Percentiles rank a stretch among this genome's conserved stretches.
Conservation (phyloP, 164 flowering plant species). For the Dillenia turbinata region DNA sequence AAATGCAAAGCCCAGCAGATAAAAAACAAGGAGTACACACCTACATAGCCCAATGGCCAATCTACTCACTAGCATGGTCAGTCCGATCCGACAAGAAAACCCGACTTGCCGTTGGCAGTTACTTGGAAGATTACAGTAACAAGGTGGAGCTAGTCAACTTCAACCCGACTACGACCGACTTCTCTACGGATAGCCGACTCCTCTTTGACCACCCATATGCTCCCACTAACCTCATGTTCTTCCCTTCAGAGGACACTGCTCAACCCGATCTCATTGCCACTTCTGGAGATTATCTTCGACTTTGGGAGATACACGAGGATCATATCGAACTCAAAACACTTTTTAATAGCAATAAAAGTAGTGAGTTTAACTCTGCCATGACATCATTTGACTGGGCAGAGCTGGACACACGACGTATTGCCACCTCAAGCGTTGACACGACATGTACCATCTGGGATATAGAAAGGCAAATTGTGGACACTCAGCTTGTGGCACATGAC, state of each 20-base stretch:
- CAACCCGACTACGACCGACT: constrained; percentile 20
- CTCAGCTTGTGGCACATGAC: constrained; percentile 39
- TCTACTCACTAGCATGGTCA: constrained; percentile 22
- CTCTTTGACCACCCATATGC: constrained; percentile 40
- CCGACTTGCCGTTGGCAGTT: constrained; percentile 39
- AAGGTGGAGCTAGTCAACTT: constrained; percentile 31
- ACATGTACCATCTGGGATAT: constrained; percentile 41
- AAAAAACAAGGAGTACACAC: constrained; percentile 20
- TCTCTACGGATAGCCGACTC: constrained; percentile 24
- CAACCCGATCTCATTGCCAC: constrained; percentile 38
- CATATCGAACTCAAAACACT: constrained; percentile 27
- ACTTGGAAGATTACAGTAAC: constrained; percentile 35
- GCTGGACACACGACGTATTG: constrained; percentile 20
- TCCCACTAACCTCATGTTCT: constrained; percentile 36
- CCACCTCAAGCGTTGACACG: constrained; percentile 34
- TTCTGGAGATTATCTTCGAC: constrained; percentile 34
- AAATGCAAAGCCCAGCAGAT: not conserved
- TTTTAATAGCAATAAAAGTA: constrained; percentile 26
- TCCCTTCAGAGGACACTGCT: constrained; percentile 26
- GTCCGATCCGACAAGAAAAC: constrained; percentile 18
- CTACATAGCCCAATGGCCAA: constrained; percentile 25
- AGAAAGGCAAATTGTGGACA: constrained; percentile 25
- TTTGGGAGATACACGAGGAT: constrained; percentile 33
- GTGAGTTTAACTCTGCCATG: constrained; percentile 31
- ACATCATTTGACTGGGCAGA: constrained; percentile 40